A percentile compares a stretch with the other conserved stretches of the same genome.
phyloP scores from a whole-genome alignment of 2,329 filamentous ascomycete genomes.

The Aspergillus sp. region DNA sequence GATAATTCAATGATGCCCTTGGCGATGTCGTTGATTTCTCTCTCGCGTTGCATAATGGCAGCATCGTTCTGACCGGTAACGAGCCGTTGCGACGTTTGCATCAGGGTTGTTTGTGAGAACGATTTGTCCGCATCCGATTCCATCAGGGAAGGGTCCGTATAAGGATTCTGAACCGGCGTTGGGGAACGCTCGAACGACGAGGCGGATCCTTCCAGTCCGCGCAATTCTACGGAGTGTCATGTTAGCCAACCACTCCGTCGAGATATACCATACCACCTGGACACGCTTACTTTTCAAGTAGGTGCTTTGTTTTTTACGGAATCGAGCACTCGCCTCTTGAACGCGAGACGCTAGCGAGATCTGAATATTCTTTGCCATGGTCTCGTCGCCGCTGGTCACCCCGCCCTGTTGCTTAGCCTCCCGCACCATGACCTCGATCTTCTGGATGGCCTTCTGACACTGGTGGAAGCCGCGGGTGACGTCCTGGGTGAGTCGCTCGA shows the following conservation, averaged over 20 bases:
- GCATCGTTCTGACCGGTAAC: slow-evolving; percentile 66
- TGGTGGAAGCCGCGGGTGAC: slow-evolving; percentile 87
- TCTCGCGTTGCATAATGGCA: slow-evolving; percentile 85
- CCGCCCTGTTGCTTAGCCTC: slow-evolving; percentile 70
- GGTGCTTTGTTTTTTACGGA: slow-evolving; percentile 94
- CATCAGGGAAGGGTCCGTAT: slow-evolving; percentile 81
- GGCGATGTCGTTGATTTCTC: slow-evolving; percentile 96
- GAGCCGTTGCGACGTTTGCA: slow-evolving; percentile 66
- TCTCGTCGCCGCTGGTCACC: slow-evolving; percentile 81
- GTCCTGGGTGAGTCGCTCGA: slow-evolving; percentile 84
- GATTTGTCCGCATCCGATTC: slow-evolving; percentile 93
- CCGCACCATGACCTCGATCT: slow-evolving; percentile 81
- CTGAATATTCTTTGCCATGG: slow-evolving; percentile 95
- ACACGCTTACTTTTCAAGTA: slow-evolving; percentile 79
- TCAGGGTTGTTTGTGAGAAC: slow-evolving; percentile 84
- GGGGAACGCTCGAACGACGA: slow-evolving; percentile 51
- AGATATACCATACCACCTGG: neutral
- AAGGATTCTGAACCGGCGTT: slow-evolving; percentile 59
- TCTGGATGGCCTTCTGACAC: slow-evolving; percentile 85
- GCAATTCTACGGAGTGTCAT: slow-evolving; percentile 58
- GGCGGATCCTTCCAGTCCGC: slow-evolving; percentile 65
- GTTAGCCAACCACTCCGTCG: slow-evolving; percentile 10
- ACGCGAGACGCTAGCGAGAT: slow-evolving; percentile 84
- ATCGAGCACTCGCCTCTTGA: slow-evolving; percentile 86
- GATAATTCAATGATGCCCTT: slow-evolving; percentile 97